A percentile compares a stretch with the other conserved stretches of the same genome.
phyloP scores from a whole-genome alignment of 148 eudicot genomes.

The Nepenthes mirabilis region DNA sequence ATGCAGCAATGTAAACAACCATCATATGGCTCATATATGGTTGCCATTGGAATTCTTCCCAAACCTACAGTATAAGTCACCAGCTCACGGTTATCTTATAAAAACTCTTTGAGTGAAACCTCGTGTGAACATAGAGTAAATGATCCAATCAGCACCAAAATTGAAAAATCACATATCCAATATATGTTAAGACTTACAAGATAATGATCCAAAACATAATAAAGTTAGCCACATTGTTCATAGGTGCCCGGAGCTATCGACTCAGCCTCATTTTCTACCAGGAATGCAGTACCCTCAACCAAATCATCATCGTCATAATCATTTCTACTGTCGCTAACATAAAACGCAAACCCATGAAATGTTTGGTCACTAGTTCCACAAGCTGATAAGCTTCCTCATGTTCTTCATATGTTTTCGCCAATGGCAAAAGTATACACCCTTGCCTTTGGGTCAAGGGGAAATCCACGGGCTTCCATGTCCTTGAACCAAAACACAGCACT shows the following conservation, averaged over 20 bases:
- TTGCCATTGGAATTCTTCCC: too few relatives aligned
- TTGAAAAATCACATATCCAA: too few relatives aligned
- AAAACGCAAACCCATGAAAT: constrained; percentile 8
- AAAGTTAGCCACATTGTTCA: too few relatives aligned
- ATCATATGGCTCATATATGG: too few relatives aligned
- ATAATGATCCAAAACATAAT: too few relatives aligned
- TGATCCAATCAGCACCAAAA: too few relatives aligned
- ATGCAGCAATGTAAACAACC: too few relatives aligned
- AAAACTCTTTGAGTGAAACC: too few relatives aligned
- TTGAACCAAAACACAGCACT: constrained; percentile 68
- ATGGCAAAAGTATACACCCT: constrained; percentile 53
- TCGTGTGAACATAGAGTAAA: too few relatives aligned
- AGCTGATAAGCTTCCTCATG: constrained; percentile 41
- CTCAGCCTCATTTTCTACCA: neutral
- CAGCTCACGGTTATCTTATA: too few relatives aligned
- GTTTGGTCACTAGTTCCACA: constrained; percentile 17
- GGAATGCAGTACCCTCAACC: neutral
- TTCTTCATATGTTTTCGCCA: constrained; percentile 62
- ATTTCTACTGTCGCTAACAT: constrained; percentile 8
- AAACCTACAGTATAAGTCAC: too few relatives aligned
- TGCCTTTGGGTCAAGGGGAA: constrained; percentile 72
- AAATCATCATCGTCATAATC: constrained; percentile 20
- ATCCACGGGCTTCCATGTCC: constrained; percentile 57
- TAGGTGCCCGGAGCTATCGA: neutral
- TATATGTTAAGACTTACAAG: too few relatives aligned